Evolutionary conservation across 805 yeast species (phyloP), one percentile per base, ranked within the genome.

Genomic region (Teunomyces pallodes): DNA sequence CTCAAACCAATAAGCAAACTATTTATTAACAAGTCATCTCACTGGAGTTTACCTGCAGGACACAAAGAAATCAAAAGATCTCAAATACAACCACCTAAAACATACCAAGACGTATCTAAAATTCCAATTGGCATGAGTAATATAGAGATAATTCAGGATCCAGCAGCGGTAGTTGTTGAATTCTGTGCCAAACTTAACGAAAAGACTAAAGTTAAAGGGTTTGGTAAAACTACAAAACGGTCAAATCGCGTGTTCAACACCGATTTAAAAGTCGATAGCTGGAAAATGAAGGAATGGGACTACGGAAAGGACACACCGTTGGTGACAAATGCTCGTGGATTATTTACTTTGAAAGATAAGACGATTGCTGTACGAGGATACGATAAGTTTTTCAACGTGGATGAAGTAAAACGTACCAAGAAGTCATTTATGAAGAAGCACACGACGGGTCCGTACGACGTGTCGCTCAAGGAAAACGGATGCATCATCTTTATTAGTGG

Each of bases 211-310:
- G 26, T 47, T 5, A 57, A 55, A 46, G 59, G 54, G 39, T 49
- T 48, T 4, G 74, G 72, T 9, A 60, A 53, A 14, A 46, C 58
- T 30, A 54, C 41, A 12, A 60, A 57, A 46, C 49, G 51, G 50
- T 31, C 36, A 46, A 33, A 53, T 50, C 38, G 43, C 36, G 40
- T 49, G 26, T 9, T 51, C 53, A 30, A 52, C 41, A 43, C 56
- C 42, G 24, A 36, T 9, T 35, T 42, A 14, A 17, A 14, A 36
- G 40, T 62, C 9, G 54, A 54, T 27, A 54, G 56, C 45, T 92
- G 98, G 98, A 87, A 84, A 64, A 90, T 90, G 67, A 82, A 84
- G 49, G 99, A 92, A 55, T 91, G 90, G 87, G 97, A 88, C 57
- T 92, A 88, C 60, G 81, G 82, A 13, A 79, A 75, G 46, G 69